Conservation (phyloP, 1,139 yeast genomes). For the Meyerozyma carpophila region DNA sequence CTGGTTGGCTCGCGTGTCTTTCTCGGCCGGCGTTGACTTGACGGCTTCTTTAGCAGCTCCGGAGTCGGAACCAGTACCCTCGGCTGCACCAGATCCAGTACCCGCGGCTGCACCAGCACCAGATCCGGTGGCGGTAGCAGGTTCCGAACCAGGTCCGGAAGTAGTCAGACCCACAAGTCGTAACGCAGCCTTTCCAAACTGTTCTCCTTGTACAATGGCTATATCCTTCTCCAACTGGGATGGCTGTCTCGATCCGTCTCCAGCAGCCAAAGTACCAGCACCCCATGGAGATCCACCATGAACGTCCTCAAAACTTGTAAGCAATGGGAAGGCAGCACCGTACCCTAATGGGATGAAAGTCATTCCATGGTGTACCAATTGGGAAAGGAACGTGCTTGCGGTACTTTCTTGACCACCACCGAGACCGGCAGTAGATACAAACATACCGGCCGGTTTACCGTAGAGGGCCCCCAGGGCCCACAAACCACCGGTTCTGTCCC, state of each 20-base stretch:
- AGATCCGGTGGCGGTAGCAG: neutral
- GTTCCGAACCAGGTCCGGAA: no score
- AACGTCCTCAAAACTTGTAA: slow-evolving; percentile 58
- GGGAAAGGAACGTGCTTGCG: slow-evolving; percentile 57
- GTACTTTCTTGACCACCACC: slow-evolving; percentile 87
- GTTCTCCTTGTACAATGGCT: slow-evolving; percentile 59
- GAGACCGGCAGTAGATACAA: slow-evolving; percentile 74
- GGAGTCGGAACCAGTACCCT: neutral
- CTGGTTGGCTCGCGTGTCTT: neutral
- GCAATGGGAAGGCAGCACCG: slow-evolving; percentile 52
- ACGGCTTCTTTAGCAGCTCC: neutral
- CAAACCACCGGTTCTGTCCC: slow-evolving; percentile 78
- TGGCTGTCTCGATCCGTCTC: slow-evolving; percentile 76
- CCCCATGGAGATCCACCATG: slow-evolving; percentile 91
- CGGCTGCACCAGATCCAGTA: no score
- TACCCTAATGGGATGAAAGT: slow-evolving; percentile 78
- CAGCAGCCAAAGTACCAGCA: slow-evolving; percentile 76
- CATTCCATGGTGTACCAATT: slow-evolving; percentile 74
- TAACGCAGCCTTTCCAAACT: slow-evolving; percentile 46
- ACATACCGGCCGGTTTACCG: slow-evolving; percentile 74
- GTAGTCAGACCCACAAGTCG: slow-evolving; percentile 14
- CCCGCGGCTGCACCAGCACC: no score
- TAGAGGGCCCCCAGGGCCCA: slow-evolving; percentile 74
- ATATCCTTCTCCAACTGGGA: slow-evolving; percentile 58
- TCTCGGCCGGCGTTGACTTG: neutral